Evolutionary conservation across 2,329 filamentous ascomycete species (phyloP).

Genomic region (Trichophyton verrucosum): DNA sequence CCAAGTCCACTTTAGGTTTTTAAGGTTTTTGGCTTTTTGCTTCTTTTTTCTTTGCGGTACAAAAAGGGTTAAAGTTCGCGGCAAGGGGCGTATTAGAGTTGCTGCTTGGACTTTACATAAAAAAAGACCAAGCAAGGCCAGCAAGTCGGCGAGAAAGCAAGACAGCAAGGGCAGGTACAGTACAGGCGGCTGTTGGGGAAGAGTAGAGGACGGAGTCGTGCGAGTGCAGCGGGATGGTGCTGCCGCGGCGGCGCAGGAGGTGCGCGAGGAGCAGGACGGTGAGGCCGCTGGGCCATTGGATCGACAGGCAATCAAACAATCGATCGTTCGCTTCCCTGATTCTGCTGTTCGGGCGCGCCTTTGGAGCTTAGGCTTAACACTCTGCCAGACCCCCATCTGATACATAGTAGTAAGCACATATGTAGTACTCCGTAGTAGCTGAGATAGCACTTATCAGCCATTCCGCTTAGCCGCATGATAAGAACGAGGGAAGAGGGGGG

Average conservation of each 20-base stretch:
- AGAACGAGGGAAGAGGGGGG: not conserved
- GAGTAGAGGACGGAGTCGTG: too few species aligned
- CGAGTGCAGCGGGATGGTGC: too few species aligned
- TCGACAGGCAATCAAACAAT: not conserved
- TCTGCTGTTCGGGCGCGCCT: not conserved
- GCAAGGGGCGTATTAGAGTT: not conserved
- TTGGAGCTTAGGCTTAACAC: constrained; percentile 1
- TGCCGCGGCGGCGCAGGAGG: too few species aligned
- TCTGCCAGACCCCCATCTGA: not conserved
- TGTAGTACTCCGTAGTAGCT: too few species aligned
- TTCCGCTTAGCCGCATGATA: constrained; percentile 3
- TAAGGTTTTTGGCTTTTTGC: constrained; percentile 8
- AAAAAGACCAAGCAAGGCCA: too few species aligned
- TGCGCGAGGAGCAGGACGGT: too few species aligned
- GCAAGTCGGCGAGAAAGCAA: too few species aligned
- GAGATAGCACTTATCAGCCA: not conserved
- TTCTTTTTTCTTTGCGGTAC: not conserved
- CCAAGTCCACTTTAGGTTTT: constrained; percentile 14
- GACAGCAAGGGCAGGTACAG: too few species aligned
- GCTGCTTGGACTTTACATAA: too few species aligned
- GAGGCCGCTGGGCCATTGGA: not conserved
- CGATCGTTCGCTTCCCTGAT: not conserved
- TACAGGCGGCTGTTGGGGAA: not conserved
- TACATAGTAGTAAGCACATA: too few species aligned
- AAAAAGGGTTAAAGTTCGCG: not conserved